A percentile compares a stretch with the other conserved stretches of the same genome.
phyloP scores from a whole-genome alignment of 75 land plant genomes.

The Pinus tabuliformis region DNA sequence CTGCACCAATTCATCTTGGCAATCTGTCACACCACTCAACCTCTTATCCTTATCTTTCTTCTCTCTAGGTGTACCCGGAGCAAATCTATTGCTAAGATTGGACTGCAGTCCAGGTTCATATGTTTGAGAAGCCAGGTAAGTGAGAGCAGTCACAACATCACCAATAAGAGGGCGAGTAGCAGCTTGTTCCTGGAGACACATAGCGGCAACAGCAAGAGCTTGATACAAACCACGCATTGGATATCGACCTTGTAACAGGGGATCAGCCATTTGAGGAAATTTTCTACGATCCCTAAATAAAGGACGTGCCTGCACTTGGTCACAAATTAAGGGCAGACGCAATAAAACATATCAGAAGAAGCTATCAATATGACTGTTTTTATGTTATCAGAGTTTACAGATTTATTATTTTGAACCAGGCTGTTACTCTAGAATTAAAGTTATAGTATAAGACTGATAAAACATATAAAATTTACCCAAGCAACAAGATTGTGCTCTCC shows the following conservation, averaged over 20 bases:
- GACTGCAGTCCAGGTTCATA: conserved; percentile 52
- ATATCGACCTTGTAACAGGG: conserved; percentile 73
- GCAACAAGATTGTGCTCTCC: conserved; percentile 88
- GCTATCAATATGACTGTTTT: too few relatives aligned
- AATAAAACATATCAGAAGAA: too few relatives aligned
- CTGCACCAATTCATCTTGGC: conserved; percentile 16
- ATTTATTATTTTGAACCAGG: too few relatives aligned
- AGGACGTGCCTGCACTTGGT: conserved; percentile 65
- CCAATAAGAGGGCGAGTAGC: conserved; percentile 88
- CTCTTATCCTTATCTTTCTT: conserved; percentile 31
- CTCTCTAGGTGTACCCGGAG: conserved; percentile 47
- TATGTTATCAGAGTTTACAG: too few relatives aligned
- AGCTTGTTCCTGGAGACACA: conserved; percentile 95
- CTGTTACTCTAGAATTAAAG: too few relatives aligned
- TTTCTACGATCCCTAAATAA: conserved; percentile 82
- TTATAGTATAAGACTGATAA: too few relatives aligned
- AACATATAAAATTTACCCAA: conserved; percentile 45
- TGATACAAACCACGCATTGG: conserved; percentile 88
- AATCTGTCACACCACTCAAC: neutral
- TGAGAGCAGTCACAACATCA: conserved; percentile 85
- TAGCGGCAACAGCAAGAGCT: conserved; percentile 89
- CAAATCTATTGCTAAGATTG: conserved; percentile 26
- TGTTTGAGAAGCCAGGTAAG: conserved; percentile 79
- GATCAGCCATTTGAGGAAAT: conserved; percentile 91
- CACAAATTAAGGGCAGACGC: too few relatives aligned